These are phyloP conservation scores for Phytophthora sp. DNA, from an alignment of 352 stramenopile species.

Conservation along the genomic window DNA sequence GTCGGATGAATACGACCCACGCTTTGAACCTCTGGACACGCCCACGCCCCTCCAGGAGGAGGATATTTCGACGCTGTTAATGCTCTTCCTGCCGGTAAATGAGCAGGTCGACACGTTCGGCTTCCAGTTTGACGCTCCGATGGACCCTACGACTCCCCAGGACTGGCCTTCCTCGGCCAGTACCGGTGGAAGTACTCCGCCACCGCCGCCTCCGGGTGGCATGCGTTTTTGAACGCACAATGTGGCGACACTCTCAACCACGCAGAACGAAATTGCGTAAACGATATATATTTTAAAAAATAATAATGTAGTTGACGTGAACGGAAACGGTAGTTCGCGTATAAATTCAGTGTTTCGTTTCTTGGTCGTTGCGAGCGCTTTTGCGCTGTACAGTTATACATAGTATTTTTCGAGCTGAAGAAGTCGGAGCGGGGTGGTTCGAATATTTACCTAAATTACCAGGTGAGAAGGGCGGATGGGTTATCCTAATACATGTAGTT, in stretches of 20 bases:
- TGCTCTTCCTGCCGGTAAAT: constrained; percentile 44
- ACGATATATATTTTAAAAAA: constrained; percentile 37
- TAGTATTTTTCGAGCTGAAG: background rate
- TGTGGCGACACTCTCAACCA: constrained; percentile 10
- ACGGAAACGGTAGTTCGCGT: constrained; percentile 3
- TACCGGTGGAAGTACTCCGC: constrained; percentile 15
- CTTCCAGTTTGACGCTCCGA: background rate
- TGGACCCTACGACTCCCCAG: constrained; percentile 1
- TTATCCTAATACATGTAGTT: no score
- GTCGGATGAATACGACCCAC: constrained; percentile 10
- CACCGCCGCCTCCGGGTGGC: constrained; percentile 1
- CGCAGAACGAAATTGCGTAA: constrained; percentile 40
- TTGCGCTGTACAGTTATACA: no score
- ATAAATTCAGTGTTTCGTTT: constrained; percentile 10
- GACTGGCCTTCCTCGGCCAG: constrained; percentile 23
- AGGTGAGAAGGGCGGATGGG: no score
- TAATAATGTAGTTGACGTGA: constrained; percentile 8
- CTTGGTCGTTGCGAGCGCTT: background rate
- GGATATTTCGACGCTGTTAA: constrained; percentile 49
- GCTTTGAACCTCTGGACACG: constrained; percentile 45
- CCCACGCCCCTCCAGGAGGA: constrained; percentile 49
- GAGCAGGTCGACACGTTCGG: constrained; percentile 11
- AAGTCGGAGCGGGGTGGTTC: no score
- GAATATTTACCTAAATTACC: no score
- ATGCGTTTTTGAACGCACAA: constrained; percentile 18